Conservation (phyloP, 352 stramenopile genomes). For the Globisporangium paroecandrum region DNA sequence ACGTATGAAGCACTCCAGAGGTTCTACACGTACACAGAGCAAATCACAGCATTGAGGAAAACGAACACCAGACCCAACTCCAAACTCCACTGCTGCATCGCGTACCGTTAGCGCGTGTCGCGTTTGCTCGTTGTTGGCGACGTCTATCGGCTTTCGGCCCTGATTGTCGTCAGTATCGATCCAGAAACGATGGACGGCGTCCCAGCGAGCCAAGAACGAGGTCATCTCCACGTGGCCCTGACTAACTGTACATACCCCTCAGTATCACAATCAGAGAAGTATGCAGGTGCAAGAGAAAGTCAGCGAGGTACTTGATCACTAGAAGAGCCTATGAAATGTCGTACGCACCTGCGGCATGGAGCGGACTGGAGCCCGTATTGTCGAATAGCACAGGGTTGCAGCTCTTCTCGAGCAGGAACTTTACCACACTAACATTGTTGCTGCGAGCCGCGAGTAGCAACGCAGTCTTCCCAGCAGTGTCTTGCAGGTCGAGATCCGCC, state of each 20-base stretch:
- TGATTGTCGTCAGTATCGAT: conserved; percentile 25
- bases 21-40: conserved; percentile 20
- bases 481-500: conserved; percentile 35
- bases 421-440: conserved; percentile 22
- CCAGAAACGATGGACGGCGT: conserved; percentile 37
- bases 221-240: conserved; percentile 29
- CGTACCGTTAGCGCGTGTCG: conserved; percentile 31
- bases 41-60: too few relatives aligned
- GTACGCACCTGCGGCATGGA: conserved; percentile 44
- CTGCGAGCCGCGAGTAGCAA: conserved; percentile 35
- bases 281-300: neutral
- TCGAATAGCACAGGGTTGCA: conserved; percentile 34
- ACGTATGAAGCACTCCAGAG: conserved; percentile 37
- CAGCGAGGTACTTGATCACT: neutral
- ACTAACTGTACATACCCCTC: conserved; percentile 18
- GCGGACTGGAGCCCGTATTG: conserved; percentile 30
- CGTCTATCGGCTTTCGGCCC: conserved; percentile 33
- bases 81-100: neutral
- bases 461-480: conserved; percentile 34
- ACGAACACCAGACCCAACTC: too few relatives aligned
- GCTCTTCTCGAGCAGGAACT: conserved; percentile 26
- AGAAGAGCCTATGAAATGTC: neutral
- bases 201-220: conserved; percentile 45
- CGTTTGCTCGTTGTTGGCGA: conserved; percentile 28
- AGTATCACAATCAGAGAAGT: neutral